Evolutionary conservation across 768 basidiomycete genomes (phyloP).

Genomic region (Hygrocybe punicea): DNA sequence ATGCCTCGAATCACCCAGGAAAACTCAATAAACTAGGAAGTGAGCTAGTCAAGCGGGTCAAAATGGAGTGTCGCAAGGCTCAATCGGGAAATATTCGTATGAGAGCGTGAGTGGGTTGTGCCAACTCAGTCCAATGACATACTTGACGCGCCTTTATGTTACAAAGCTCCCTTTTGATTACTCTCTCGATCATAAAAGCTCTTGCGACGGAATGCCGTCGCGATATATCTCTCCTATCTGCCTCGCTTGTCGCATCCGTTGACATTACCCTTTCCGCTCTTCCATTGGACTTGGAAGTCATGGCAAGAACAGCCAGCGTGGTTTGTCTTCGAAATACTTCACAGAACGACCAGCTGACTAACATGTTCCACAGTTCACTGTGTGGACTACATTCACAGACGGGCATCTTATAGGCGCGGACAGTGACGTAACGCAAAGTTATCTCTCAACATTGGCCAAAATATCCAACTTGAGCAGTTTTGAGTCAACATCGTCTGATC

Average conservation of each 20-base stretch:
- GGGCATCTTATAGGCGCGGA: constrained; percentile 81
- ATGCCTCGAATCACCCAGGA: constrained; percentile 64
- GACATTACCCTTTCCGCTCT: constrained; percentile 53
- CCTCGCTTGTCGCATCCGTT: constrained; percentile 64
- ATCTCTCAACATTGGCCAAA: constrained; percentile 60
- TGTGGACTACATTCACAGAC: constrained; percentile 90
- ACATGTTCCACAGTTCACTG: constrained; percentile 61
- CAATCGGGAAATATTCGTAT: constrained; percentile 71
- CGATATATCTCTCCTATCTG: constrained; percentile 72
- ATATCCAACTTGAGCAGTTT: constrained; percentile 62
- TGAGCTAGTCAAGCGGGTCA: constrained; percentile 75
- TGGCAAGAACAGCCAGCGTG: constrained; percentile 73
- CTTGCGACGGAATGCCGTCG: constrained; percentile 84
- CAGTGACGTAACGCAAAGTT: constrained; percentile 61
- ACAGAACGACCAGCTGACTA: background rate
- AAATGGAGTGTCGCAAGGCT: constrained; percentile 62
- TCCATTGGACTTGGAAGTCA: constrained; percentile 67
- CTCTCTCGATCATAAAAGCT: constrained; percentile 76
- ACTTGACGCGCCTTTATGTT: background rate
- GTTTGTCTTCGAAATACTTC: constrained; percentile 43
- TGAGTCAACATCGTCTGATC: constrained; percentile 50
- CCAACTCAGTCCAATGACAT: background rate
- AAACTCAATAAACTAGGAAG: constrained; percentile 74
- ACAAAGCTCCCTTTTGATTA: constrained; percentile 70
- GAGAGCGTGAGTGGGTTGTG: constrained; percentile 60